Conservation (phyloP, 495 filamentous ascomycete genomes). For the Pyronema domesticum region DNA sequence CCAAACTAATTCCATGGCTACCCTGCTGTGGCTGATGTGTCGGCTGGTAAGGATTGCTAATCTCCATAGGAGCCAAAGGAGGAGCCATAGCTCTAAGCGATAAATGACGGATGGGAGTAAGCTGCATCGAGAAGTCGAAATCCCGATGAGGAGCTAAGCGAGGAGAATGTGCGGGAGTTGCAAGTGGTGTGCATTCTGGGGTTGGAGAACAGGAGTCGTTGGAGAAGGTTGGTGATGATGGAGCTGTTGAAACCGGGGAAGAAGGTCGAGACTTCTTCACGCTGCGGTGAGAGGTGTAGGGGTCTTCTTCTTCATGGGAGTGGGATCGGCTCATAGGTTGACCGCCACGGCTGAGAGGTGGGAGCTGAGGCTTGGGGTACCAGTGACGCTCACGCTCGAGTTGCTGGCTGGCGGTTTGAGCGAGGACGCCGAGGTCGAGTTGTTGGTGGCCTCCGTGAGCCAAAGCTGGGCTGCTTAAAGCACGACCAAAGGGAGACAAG, state of each 20-base stretch:
- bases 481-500: constrained; percentile 23
- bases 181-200: constrained; percentile 88
- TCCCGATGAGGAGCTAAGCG: constrained; percentile 57
- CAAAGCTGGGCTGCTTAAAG: constrained; percentile 28
- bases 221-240: constrained; percentile 94
- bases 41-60: constrained; percentile 32
- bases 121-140: constrained; percentile 44
- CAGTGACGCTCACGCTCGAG: constrained; percentile 59
- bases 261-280: constrained; percentile 79
- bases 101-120: constrained; percentile 78
- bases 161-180: constrained; percentile 88
- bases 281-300: constrained; percentile 45
- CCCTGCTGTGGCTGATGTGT: constrained; percentile 26
- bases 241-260: constrained; percentile 85
- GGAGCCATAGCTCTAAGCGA: constrained; percentile 66
- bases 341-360: constrained; percentile 50
- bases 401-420: constrained; percentile 68
- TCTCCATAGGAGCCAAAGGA: constrained; percentile 80
- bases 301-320: constrained; percentile 66
- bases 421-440: constrained; percentile 77
- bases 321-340: constrained; percentile 80
- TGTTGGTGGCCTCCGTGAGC: constrained; percentile 30
- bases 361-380: constrained; percentile 41
- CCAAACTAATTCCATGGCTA: constrained; percentile 55
- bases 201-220: constrained; percentile 92